Base-by-base conservation (phyloP, 1,139 yeast species). In the Meyerozyma carpophila region DNA sequence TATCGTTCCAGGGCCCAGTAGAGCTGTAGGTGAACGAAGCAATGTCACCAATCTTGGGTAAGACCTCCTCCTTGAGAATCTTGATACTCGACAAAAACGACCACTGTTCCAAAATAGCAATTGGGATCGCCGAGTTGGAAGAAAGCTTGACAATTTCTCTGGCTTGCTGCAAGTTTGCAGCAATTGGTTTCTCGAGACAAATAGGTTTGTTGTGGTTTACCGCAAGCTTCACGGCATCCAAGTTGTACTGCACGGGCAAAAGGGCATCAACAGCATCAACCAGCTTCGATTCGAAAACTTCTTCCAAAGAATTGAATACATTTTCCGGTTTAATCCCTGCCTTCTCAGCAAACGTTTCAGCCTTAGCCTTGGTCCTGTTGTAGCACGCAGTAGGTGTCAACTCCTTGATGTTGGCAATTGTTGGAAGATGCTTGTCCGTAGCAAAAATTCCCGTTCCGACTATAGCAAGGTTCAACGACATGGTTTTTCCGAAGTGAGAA, bases 361-460 rank as follows among this genome's bases (percentile, higher is more conserved):
- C 97, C 70, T 90, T 91, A 41, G 83, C 62, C 57, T 74, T 79
- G 43, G 96, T 87, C 67, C 96, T 79, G 71, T 90, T 91, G 68
- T 72, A 87, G 45, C 89, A 86, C 16, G 90, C 87, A 40, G 54
- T 53, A 13, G 71, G 68, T 25, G 53, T 59, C 43, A 73, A 57
- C 47, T 53, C 56, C 27, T 60, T 52, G 43, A 68, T 56, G 43
- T 73, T 67, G 53, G 80, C 66, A 47, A 85, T 66, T 26, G 87
- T 79, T 37, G 97, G 97, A 51, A 88, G 74, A 61, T 91, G 97
- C 43, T 77, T 73, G 52, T 84, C 88, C 28, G 81, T 79, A 49
- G 98, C 97, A 59, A 90, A 91, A 57, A 91, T 87, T 51, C 96
- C 96, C 2, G 97, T 90, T 48, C 96, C 96, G 44, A 89, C 80